Evolutionary conservation across 1,139 yeast species (phyloP), one percentile per base, ranked within the genome.

Genomic region (Zygoascus hellenicus): DNA sequence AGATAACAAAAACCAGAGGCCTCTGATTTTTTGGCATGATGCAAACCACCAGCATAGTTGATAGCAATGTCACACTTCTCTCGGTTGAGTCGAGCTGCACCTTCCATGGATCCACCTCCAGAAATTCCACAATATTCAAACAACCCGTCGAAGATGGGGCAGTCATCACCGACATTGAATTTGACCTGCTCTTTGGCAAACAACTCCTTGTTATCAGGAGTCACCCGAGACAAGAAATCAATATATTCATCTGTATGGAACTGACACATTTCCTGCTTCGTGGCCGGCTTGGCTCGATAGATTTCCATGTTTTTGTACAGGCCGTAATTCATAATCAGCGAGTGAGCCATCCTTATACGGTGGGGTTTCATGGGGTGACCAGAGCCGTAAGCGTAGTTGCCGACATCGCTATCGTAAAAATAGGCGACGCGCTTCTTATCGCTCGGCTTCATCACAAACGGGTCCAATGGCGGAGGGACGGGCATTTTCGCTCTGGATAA

Each of bases 291-390:
- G 43, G 97, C 97, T 47, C 95, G 70, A 66, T 90, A 90, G 48
- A 92, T 90, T 67, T 92, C 97, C 97, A 92, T 92, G 69, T 90
- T 86, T 68, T 90, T 88, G 72, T 92, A 90, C 51, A 92, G 75
- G 2, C 97, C 98, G 64, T 92, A 92, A 70, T 92, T 92, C 97
- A 92, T 92, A 58, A 92, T 86, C 61, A 92, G 75, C 32, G 96
- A 85, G 67, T 92, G 97, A 6, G 97, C 95, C 97, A 90, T 90
- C 79, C 97, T 83, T 73, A 92, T 90, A 65, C 97, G 81, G 66
- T 90, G 97, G 29, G 97, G 97, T 63, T 92, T 92, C 97, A 90
- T 90, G 45, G 97, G 97, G 67, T 92, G 98, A 28, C 97, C 97
- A 9, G 97, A 94, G 51, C 97, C 97, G 65, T 92, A 92, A 41